Percentiles rank a stretch among this genome's conserved stretches.
Conservation (phyloP, 495 filamentous ascomycete genomes). For the Talaromyces ruber region DNA sequence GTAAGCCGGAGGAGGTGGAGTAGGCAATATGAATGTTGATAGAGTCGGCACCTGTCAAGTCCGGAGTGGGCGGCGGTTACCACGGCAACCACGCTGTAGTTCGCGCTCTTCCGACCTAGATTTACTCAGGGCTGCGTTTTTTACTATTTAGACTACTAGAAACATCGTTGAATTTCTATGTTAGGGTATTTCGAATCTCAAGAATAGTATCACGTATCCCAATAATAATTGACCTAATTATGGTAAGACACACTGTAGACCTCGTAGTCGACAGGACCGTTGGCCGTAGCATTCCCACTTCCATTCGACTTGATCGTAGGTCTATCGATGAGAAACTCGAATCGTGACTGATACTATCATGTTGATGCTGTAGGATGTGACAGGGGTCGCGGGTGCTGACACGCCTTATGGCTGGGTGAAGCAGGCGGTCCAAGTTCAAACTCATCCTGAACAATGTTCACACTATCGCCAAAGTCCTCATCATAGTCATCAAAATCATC, state of each 20-base stretch:
- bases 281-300: constrained; percentile 9
- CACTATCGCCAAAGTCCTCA: too few relatives aligned
- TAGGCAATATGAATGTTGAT: neutral
- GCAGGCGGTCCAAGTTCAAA: too few relatives aligned
- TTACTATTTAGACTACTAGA: neutral
- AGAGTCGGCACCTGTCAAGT: neutral
- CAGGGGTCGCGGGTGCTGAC: too few relatives aligned
- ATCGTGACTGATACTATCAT: too few relatives aligned
- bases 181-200: neutral
- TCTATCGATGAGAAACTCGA: too few relatives aligned
- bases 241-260: constrained; percentile 41
- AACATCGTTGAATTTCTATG: neutral
- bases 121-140: neutral
- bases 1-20: neutral
- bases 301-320: constrained; percentile 17
- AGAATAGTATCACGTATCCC: neutral
- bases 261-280: constrained; percentile 16
- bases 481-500: too few relatives aligned
- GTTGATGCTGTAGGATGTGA: too few relatives aligned
- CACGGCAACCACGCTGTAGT: neutral
- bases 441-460: too few relatives aligned
- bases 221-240: constrained; percentile 10
- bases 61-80: neutral
- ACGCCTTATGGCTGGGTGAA: too few relatives aligned
- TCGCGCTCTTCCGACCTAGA: neutral